These are phyloP conservation scores for Aureobasidium sp. DNA, from an alignment of 2,329 filamentous ascomycete genomes.

Conservation along the genomic window DNA sequence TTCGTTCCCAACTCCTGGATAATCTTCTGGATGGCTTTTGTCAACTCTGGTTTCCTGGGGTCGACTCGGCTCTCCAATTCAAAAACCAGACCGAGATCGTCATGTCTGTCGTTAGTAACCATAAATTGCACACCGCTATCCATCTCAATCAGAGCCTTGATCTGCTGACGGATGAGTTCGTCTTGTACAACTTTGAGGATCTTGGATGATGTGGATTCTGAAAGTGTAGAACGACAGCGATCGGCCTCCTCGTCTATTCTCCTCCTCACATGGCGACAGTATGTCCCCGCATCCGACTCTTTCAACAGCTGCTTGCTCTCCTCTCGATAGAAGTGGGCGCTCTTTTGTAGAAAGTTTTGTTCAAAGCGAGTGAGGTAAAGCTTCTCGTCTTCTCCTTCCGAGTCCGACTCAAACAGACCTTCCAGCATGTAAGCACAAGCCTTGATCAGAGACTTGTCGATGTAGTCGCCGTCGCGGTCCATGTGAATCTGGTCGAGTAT, in stretches of 20 bases:
- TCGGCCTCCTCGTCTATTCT: conserved; percentile 75
- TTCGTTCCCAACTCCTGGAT: conserved; percentile 74
- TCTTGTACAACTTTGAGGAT: conserved; percentile 72
- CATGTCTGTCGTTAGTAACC: conserved; percentile 79
- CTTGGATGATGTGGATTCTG: conserved; percentile 62
- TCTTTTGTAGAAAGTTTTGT: conserved; percentile 64
- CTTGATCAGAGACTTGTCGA: conserved; percentile 75
- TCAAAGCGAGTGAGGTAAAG: conserved; percentile 83
- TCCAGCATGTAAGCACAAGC: conserved; percentile 87
- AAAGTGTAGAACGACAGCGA: conserved; percentile 75
- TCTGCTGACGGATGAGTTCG: conserved; percentile 68
- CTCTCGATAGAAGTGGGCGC: conserved; percentile 62
- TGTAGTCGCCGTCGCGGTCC: conserved; percentile 83
- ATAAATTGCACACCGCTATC: conserved; percentile 83
- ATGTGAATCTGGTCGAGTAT: conserved; percentile 86
- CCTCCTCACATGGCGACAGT: conserved; percentile 67
- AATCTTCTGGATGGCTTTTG: conserved; percentile 62
- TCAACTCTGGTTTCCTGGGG: conserved; percentile 61
- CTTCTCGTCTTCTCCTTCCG: conserved; percentile 70
- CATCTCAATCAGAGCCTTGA: conserved; percentile 75
- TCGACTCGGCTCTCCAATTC: conserved; percentile 73
- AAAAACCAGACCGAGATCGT: conserved; percentile 76
- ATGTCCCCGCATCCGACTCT: conserved; percentile 72
- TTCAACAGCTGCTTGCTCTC: conserved; percentile 71
- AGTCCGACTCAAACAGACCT: conserved; percentile 72